Base-by-base conservation (phyloP, 805 yeast species). In the Torulaspora gathmanii region DNA sequence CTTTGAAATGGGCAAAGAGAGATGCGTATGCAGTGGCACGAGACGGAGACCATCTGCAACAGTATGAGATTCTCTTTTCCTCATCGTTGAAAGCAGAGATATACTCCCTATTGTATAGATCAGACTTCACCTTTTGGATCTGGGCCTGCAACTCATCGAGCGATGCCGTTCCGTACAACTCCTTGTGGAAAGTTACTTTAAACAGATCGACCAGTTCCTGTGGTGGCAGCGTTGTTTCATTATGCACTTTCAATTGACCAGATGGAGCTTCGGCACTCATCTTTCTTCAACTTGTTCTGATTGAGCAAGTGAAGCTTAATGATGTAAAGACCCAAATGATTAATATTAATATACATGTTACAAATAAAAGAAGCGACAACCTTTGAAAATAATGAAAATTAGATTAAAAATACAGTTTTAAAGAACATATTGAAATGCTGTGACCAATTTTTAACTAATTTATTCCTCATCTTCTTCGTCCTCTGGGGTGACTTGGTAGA, bases 401-500 rank as follows among this genome's bases (percentile, higher is more conserved):
- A 30, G 37, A 44, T 28, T 44, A 28, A 40, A 44, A 35, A 39
- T 44, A 44, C 47, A 27, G 42, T 44, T 36, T 27, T 29, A 44
- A 44, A 42, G n/a, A 41, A 23, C 45, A 37, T 42, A 42, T 30
- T 29, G 37, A 28, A 10, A 35, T 13, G 28, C 16, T 34, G 25
- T 34, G 19, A 26, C 20, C 19, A 16, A 27, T n/a, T 26, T 31
- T 33, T 49, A 57, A 50, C 46, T 53, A 63, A 71, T 69, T 75
- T 87, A 88, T 73, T 89, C 96, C 68, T 87, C 96, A 64, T 85
- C 95, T 72, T 86, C 96, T 65, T 81, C 87, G 69, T 90, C 97
- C 68, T 90, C 95, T 66, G 86, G 91, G 67, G 91, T 89, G 73
- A 91, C 93, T 75, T 95, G 88, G 96, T 87, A 93, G 96, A 91